Percentiles rank a stretch among this genome's conserved stretches.
Evolutionary conservation across 257 asterid genomes (phyloP).

Genomic region (Solanum chaucha): DNA sequence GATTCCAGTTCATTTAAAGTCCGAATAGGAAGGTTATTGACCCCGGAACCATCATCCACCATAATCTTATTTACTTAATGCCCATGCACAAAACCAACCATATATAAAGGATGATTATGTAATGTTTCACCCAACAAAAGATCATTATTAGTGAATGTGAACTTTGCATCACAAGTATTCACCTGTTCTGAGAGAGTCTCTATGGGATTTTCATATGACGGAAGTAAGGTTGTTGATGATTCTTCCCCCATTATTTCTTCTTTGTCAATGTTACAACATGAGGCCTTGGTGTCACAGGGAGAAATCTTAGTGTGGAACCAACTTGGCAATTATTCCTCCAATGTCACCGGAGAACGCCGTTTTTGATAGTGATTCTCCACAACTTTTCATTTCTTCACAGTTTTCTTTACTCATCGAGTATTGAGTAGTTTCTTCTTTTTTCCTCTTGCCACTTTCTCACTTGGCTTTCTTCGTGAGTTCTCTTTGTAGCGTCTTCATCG

Average conservation of each 20-base stretch:
- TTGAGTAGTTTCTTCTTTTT: background rate
- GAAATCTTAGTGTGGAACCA: background rate
- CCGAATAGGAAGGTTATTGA: no score
- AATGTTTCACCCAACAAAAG: background rate
- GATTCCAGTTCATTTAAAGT: no score
- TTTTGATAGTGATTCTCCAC: background rate
- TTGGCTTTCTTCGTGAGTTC: background rate
- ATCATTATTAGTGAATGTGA: background rate
- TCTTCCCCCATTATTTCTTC: background rate
- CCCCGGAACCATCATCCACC: background rate
- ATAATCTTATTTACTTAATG: no score
- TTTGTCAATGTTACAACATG: no score
- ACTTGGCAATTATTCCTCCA: no score
- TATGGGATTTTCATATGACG: no score
- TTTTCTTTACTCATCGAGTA: rapidly evolving
- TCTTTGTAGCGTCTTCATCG: rapidly evolving
- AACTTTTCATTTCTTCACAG: background rate
- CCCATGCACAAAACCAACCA: background rate
- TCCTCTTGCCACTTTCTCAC: background rate
- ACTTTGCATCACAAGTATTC: background rate
- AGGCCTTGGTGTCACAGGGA: background rate
- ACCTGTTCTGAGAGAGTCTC: rapidly evolving
- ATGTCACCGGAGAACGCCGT: background rate
- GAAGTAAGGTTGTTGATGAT: rapidly evolving
- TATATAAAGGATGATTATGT: background rate